Conservation (phyloP, 441 rosid genomes). For the Erodium trifolium region DNA sequence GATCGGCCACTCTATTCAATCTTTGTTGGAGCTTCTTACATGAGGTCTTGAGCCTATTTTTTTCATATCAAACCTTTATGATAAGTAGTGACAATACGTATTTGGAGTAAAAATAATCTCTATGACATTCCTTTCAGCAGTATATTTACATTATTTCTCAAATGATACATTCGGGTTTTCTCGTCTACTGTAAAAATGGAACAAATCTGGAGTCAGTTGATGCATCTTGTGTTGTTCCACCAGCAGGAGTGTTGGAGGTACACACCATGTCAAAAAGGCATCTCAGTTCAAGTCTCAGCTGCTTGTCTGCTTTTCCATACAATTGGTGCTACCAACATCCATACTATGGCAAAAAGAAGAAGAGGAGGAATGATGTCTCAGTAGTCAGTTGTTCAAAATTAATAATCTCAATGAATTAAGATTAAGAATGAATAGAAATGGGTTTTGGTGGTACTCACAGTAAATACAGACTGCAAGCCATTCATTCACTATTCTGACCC, state of each 20-base stretch:
- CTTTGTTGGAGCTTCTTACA: too few species aligned
- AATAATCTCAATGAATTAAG: too few species aligned
- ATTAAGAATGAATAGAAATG: too few species aligned
- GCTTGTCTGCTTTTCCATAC: conserved; percentile 47
- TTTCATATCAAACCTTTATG: too few species aligned
- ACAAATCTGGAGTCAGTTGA: not conserved
- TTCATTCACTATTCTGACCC: conserved; percentile 89
- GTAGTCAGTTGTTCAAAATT: too few species aligned
- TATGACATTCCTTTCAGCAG: conserved; percentile 7
- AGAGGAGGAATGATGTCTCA: not conserved
- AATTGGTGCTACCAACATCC: conserved; percentile 83
- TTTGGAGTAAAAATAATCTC: not conserved
- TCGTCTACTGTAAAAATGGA: not conserved
- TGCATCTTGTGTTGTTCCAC: not conserved
- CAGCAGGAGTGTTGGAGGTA: too few species aligned
- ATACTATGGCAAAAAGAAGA: conserved; percentile 38
- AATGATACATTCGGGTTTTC: not conserved
- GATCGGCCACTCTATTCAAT: too few species aligned
- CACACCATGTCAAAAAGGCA: not conserved
- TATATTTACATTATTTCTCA: not conserved
- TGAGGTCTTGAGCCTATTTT: too few species aligned
- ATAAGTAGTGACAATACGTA: not conserved
- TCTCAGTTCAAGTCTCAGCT: conserved; percentile 20
- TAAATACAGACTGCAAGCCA: conserved; percentile 93
- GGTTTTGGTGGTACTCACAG: conserved; percentile 37